Base-by-base conservation (phyloP, 805 yeast species). In the Lachancea waltii region DNA sequence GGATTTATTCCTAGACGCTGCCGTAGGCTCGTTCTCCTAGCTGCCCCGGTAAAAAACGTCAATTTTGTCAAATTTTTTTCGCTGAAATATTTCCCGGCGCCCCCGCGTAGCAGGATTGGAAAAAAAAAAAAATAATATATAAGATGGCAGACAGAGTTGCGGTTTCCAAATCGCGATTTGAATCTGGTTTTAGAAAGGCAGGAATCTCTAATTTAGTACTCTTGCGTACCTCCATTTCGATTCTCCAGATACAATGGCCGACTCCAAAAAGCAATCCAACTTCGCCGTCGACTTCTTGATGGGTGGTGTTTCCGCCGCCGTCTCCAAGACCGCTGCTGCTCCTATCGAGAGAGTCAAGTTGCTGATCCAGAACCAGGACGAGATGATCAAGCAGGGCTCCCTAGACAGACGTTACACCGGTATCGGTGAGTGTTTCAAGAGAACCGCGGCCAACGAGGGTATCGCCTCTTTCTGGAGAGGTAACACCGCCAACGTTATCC, bases 261-360 rank as follows among this genome's bases (percentile, higher is more conserved):
- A 54, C 40, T 22, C 33, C 16, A 45, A 47, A 42, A 48, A 48
- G 34, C 49, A 55, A 50, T 54, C 79, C 45, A 63, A 67, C 56
- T 75, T 75, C 67, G 58, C 69, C 56, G 59, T 72, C 62, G 83
- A 79, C 67, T 85, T 85, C 78, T 62, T 85, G 72, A 86, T 89
- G 96, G 96, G 96, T 73, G 96, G 96, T 86, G 94, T 87, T 58
- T 86, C 96, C 73, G 96, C 96, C 73, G 96, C 96, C 63, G 89
- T 87, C 73, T 83, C 95, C 57, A 87, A 87, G 81, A 87, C 96
- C 51, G 96, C 94, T 51, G 95, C 95, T 62, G 94, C 95, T 60
- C 95, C 95, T 69, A 86, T 86, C 65, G 95, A 86, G 75, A 82
- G 97, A 77, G 95, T 87, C 66, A 87, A 87, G 77, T 77, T 87